Percentiles rank a stretch among this genome's conserved stretches.
Conservation (phyloP, 78 protist genomes). For the Ministeria vibrans region DNA sequence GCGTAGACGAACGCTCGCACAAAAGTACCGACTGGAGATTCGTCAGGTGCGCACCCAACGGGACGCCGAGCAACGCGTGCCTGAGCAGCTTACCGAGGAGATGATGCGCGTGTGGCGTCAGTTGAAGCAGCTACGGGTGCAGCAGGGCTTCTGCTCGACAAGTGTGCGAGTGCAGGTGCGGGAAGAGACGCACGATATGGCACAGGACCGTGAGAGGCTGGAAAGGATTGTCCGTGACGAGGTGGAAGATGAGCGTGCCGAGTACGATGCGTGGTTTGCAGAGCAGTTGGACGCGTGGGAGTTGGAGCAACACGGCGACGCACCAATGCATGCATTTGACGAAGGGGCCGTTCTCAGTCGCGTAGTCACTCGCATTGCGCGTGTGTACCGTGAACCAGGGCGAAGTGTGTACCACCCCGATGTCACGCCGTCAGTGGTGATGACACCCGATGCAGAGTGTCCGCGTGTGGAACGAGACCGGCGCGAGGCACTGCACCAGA, state of each 20-base stretch:
- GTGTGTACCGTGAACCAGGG: neutral
- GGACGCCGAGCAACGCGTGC: neutral
- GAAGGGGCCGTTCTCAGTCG: neutral
- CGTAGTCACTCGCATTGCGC: neutral
- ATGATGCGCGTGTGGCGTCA: neutral
- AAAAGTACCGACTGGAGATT: neutral
- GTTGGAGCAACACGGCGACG: neutral
- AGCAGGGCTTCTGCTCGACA: no score
- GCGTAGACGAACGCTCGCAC: no score
- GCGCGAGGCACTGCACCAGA: neutral
- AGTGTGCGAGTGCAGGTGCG: no score
- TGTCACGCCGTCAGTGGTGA: neutral
- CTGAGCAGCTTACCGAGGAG: neutral
- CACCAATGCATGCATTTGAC: neutral
- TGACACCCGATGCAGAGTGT: neutral
- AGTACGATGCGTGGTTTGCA: neutral
- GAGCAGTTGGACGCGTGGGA: neutral
- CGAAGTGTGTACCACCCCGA: neutral
- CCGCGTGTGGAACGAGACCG: neutral
- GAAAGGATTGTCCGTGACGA: neutral
- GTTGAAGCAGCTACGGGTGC: no score
- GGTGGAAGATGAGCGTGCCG: neutral
- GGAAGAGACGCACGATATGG: no score
- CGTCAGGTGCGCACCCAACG: neutral
- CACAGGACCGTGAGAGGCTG: neutral